Base-by-base conservation (phyloP, 768 basidiomycete genomes). In the Hypsizygus marmoreus region DNA sequence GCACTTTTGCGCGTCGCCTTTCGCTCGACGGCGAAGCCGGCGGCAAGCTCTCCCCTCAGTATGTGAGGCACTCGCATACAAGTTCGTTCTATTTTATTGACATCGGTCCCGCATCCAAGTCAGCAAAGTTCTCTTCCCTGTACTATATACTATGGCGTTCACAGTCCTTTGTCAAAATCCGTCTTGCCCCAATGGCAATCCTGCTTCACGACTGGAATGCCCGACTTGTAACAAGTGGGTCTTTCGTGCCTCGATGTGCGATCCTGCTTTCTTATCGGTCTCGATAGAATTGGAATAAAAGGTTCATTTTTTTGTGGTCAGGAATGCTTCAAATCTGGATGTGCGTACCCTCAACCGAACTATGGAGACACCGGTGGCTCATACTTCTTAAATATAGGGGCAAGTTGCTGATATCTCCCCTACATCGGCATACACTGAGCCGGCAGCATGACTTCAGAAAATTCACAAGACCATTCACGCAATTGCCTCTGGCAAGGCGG, bases 261-360 rank as follows among this genome's bases (percentile, higher is more conserved):
- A 48, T 36, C 24, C 30, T 34, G 53, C 39, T 52, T 44, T 56
- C 52, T 43, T 40, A 59, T 47, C 33, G 36, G 19, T 48, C 49
- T 28, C 55, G n/a, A n/a, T n/a, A 92, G 90, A 63, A 74, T 92
- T 25, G 88, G 87, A 40, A 86, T 93, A 52, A 77, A 75, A 37
- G 88, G 90, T 22, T 92, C 90, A 25, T 89, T 87, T 63, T 98
- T 95, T 70, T 97, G 95, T 54, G 83, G 85, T 19, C 95, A 98
- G 67, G 91, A 90, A 40, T 98, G 95, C 70, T 97, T 97, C 81
- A 97, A 97, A 68, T 80, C 84, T 36, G 86, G 81, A 65, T 98
- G 95, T 95, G 65, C 74, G 93, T 75, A n/a, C n/a, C n/a, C n/a
- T n/a, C n/a, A n/a, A n/a, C n/a, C n/a, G n/a, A n/a, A n/a, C n/a